Conservation (phyloP, 495 filamentous ascomycete genomes). For the Xylaria palmicola region DNA sequence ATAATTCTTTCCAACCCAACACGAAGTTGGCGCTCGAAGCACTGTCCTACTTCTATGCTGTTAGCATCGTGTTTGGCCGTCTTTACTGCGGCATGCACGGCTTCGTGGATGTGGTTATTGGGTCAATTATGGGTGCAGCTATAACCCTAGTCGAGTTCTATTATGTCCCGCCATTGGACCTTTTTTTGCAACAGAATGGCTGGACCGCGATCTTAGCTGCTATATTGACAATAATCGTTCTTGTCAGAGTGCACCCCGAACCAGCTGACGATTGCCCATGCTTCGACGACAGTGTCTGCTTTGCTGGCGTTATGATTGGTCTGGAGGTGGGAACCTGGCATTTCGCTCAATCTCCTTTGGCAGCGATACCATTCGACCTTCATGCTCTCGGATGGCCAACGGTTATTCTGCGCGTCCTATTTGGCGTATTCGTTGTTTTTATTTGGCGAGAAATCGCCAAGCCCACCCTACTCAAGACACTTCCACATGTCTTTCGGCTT, state of each 20-base stretch:
- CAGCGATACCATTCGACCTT: constrained; percentile 56
- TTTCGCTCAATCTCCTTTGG: constrained; percentile 60
- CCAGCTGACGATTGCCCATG: constrained; percentile 96
- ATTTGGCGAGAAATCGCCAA: constrained; percentile 87
- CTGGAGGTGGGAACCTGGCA: constrained; percentile 79
- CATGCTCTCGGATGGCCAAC: constrained; percentile 60
- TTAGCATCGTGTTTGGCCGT: constrained; percentile 86
- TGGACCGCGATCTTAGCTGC: constrained; percentile 59
- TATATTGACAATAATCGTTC: constrained; percentile 62
- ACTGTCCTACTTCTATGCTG: constrained; percentile 75
- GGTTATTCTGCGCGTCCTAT: constrained; percentile 61
- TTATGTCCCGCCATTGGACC: constrained; percentile 65
- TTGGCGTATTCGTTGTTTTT: constrained; percentile 82
- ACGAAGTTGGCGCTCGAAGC: constrained; percentile 60
- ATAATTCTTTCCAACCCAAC: constrained; percentile 48
- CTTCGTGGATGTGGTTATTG: constrained; percentile 83
- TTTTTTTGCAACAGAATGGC: constrained; percentile 57
- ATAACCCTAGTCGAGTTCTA: constrained; percentile 68
- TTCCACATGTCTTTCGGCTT: constrained; percentile 85
- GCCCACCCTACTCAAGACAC: constrained; percentile 67
- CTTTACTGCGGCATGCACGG: constrained; percentile 99
- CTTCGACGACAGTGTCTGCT: constrained; percentile 94
- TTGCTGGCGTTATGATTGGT: constrained; percentile 85
- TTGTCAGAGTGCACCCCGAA: constrained; percentile 90
- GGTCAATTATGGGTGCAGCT: constrained; percentile 67